phyloP scores from a whole-genome alignment of 768 basidiomycete species.

The Tricholoma terreum region DNA sequence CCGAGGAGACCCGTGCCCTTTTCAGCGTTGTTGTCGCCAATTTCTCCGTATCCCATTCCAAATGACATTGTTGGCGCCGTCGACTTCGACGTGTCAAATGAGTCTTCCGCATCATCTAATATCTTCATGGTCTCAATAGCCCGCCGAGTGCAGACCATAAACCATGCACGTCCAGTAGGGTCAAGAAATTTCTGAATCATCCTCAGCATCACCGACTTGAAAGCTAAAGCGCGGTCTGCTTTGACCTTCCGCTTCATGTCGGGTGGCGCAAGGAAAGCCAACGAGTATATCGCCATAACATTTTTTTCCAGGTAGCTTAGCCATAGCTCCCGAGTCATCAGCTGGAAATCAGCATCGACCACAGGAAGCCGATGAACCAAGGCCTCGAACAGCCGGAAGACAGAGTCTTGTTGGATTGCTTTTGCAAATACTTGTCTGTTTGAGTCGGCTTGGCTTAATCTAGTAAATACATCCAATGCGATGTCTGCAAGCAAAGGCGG shows the following conservation, averaged over 20 bases:
- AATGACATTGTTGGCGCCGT: conserved; percentile 64
- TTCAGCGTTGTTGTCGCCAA: conserved; percentile 61
- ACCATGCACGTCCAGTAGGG: conserved; percentile 51
- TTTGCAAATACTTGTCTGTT: conserved; percentile 74
- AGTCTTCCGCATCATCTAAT: conserved; percentile 72
- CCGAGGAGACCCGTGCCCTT: conserved; percentile 74
- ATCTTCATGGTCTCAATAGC: conserved; percentile 77
- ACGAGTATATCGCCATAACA: conserved; percentile 79
- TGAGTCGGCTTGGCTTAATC: conserved; percentile 68
- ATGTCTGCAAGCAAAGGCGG: conserved; percentile 65
- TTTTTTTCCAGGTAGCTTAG: conserved; percentile 76
- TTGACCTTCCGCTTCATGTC: conserved; percentile 71
- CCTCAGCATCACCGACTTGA: conserved; percentile 67
- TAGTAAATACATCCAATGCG: conserved; percentile 85
- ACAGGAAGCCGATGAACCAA: conserved; percentile 86
- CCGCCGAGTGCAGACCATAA: conserved; percentile 56
- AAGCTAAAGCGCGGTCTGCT: conserved; percentile 60
- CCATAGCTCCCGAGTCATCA: conserved; percentile 64
- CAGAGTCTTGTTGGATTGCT: conserved; percentile 51
- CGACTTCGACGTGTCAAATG: conserved; percentile 65
- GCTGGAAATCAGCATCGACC: conserved; percentile 67
- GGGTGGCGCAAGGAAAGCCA: conserved; percentile 80
- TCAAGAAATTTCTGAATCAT: conserved; percentile 64
- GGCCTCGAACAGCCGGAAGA: conserved; percentile 62
- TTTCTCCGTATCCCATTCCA: conserved; percentile 84